Base-by-base conservation (phyloP, 805 yeast genomes). In the Zygotorulaspora chibaensis region DNA sequence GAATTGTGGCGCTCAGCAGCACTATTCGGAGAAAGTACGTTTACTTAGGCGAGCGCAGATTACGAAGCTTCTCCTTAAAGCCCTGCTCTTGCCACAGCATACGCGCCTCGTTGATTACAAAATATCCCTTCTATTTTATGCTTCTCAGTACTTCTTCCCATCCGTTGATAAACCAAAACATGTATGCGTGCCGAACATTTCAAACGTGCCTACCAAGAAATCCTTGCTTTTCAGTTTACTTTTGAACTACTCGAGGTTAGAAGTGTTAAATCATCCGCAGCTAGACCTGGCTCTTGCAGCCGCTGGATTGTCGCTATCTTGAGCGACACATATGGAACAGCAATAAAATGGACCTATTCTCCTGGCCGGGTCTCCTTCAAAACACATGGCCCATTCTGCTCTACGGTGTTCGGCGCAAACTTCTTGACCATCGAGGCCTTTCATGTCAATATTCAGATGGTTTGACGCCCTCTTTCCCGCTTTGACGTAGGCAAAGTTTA, bases 41-140 rank as follows among this genome's bases (percentile, higher is more conserved):
- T 27, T 27, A 35, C 27, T 35, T 35, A 3, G 20, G 16, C 12
- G 38, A 18, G 27, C 20, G 38, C 3, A 35, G 27, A 12, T 35
- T 9, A 3, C 3, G 25, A 3, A 35, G 10, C 38, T 35, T 25
- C 8, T 2, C 8, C 8, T 27, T 3, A 23, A 35, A 35, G 25
- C 20, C 38, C 26, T 8, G 38, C 8, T 35, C 38, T 27, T 17
- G 20, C 38, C 38, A 35, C 8, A 35, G 16, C 8, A 18, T 27
- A 23, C 20, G 38, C 26, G 38, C 38, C 38, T 35, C 38, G 38
- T 35, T 27, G 13, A 35, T 12, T 9, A 35, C 38, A 16, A 35
- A 35, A 8, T 35, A 35, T 10, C 38, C 38, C 38, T 35, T 35
- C 8, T 35, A 13, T 27, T 35, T 35, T 4, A 35, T 12, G 5